These are phyloP conservation scores for Tetrahymena thermophila DNA, from an alignment of 73 alveolate genomes.

Conservation along the genomic window DNA sequence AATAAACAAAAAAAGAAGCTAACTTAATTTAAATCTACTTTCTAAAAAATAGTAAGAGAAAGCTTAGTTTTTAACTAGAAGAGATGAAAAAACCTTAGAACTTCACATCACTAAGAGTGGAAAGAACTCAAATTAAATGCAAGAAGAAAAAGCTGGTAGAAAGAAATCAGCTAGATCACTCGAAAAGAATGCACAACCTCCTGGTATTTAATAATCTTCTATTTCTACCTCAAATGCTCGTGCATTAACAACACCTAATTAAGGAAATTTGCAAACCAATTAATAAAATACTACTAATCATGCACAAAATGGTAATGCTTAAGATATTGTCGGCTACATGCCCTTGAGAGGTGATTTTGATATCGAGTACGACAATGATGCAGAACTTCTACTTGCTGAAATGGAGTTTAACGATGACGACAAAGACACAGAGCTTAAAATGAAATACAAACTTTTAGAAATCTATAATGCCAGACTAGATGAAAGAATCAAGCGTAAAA, in stretches of 20 bases:
- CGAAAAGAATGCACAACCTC: constrained; percentile 25
- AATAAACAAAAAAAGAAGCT: not conserved
- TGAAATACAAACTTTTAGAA: constrained; percentile 82
- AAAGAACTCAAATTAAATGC: constrained; percentile 30
- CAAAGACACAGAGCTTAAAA: constrained; percentile 73
- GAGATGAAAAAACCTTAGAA: constrained; percentile 34
- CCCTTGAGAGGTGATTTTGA: constrained; percentile 98
- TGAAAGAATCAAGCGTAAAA: constrained; percentile 91
- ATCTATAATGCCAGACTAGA: constrained; percentile 87
- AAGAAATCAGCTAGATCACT: constrained; percentile 55
- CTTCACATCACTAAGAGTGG: constrained; percentile 20
- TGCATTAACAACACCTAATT: not conserved
- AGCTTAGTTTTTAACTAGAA: constrained; percentile 14
- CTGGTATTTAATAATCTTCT: not conserved
- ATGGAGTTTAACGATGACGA: constrained; percentile 95
- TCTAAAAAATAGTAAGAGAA: constrained; percentile 8
- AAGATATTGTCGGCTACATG: constrained; percentile 90
- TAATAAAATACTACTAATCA: constrained; percentile 25
- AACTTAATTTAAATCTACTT: not conserved
- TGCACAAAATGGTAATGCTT: constrained; percentile 52
- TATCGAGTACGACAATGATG: constrained; percentile 92
- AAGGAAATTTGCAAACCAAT: not conserved
- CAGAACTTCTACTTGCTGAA: constrained; percentile 87
- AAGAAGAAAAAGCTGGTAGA: constrained; percentile 41
- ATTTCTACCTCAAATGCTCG: not conserved